Evolutionary conservation across 495 filamentous ascomycete genomes (phyloP).

Genomic region (Tuber microsphaerosporum): DNA sequence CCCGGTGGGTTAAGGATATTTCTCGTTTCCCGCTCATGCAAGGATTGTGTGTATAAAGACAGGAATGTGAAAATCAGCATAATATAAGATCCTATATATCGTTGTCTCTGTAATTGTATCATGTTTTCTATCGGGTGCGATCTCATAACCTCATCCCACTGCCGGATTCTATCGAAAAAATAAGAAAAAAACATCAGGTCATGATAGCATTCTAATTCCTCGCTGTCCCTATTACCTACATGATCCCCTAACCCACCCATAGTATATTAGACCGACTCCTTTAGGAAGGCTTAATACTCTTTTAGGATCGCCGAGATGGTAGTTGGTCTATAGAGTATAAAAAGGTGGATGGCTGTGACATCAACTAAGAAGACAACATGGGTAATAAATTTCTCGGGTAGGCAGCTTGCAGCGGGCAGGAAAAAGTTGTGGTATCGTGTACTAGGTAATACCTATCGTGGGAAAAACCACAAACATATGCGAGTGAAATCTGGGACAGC

Average conservation of each 20-base stretch:
- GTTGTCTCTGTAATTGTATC: background rate
- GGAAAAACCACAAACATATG: no score
- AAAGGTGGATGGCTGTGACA: no score
- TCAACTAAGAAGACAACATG: no score
- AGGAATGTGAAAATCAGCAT: background rate
- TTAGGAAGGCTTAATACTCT: background rate
- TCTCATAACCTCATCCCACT: background rate
- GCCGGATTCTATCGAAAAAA: background rate
- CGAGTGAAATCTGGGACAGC: no score
- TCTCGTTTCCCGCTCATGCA: no score
- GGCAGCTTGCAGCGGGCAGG: no score
- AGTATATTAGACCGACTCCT: background rate
- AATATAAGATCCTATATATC: background rate
- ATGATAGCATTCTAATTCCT: background rate
- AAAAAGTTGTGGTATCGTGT: no score
- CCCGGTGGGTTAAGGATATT: no score
- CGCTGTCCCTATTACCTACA: background rate
- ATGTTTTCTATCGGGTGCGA: background rate
- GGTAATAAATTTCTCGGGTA: no score
- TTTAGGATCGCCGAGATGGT: background rate
- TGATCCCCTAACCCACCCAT: background rate
- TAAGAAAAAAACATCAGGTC: background rate
- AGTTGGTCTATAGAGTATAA: no score
- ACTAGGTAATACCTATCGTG: no score
- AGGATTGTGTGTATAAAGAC: background rate